These are phyloP conservation scores for Jimgerdemannia flammicorona DNA, from an alignment of 192 early-diverging fungal genomes.

Conservation along the genomic window DNA sequence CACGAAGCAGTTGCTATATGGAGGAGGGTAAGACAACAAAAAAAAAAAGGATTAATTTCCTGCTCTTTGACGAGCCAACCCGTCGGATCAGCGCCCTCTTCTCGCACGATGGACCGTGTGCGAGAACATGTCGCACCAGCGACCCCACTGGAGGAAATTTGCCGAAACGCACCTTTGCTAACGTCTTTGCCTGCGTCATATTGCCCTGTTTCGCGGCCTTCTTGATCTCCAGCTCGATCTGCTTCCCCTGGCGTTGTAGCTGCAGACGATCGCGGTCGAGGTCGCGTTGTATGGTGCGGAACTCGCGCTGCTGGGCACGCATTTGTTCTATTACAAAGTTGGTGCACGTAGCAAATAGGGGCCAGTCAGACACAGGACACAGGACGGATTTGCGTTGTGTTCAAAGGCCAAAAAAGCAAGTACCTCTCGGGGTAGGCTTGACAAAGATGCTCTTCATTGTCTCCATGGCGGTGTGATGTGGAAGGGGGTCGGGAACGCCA, in stretches of 20 bases:
- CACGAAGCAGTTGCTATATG: constrained; percentile 15
- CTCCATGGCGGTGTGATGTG: neutral
- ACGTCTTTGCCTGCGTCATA: constrained; percentile 17
- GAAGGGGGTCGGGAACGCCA: neutral
- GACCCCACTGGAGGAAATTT: neutral
- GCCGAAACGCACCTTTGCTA: constrained; percentile 12
- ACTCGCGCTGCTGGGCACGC: constrained; percentile 21
- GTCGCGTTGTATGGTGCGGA: constrained; percentile 16
- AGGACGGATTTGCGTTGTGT: neutral
- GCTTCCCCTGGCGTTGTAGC: constrained; percentile 32
- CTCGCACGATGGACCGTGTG: neutral
- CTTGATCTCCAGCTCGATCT: constrained; percentile 34
- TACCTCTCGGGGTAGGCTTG: constrained; percentile 19
- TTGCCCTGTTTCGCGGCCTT: constrained; percentile 27
- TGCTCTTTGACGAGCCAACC: too few relatives aligned
- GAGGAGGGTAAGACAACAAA: neutral
- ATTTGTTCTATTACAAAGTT: constrained; percentile 10
- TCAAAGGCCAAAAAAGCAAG: neutral
- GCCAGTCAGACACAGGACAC: neutral
- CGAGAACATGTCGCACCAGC: neutral
- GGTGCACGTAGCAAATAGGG: neutral
- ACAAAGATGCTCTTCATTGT: constrained; percentile 5
- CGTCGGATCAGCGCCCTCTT: neutral
- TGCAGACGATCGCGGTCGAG: constrained; percentile 22
- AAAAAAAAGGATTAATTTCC: neutral